Evolutionary conservation across 2,329 filamentous ascomycete species (phyloP).

Genomic region (Claviceps digitariae): DNA sequence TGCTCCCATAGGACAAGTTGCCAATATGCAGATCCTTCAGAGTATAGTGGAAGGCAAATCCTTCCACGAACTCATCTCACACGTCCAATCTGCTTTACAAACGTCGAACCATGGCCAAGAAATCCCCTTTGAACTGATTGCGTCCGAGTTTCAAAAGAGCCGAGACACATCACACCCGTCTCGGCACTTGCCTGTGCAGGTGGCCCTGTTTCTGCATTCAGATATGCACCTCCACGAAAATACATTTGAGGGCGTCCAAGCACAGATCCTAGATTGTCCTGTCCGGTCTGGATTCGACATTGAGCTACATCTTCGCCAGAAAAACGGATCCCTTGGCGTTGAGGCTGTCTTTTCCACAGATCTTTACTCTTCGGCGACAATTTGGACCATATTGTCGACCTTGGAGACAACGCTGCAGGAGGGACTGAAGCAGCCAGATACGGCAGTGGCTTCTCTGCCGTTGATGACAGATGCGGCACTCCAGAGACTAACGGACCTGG

Average conservation of each 20-base stretch:
- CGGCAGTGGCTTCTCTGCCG: neutral
- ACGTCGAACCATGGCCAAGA: neutral
- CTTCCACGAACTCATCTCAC: neutral
- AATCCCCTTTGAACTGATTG: neutral
- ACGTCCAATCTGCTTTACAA: neutral
- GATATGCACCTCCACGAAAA: neutral
- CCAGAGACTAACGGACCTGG: neutral
- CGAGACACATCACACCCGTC: neutral
- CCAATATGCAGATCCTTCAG: constrained; percentile 10
- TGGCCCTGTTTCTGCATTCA: neutral
- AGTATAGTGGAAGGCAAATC: neutral
- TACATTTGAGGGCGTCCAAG: neutral
- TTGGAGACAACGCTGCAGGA: neutral
- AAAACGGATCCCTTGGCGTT: neutral
- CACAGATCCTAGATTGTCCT: neutral
- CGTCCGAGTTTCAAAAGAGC: neutral
- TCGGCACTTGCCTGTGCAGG: neutral
- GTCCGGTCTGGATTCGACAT: neutral
- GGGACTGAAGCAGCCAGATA: neutral
- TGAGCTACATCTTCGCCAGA: neutral
- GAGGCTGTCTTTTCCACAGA: neutral
- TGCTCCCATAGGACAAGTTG: neutral
- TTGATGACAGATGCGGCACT: neutral
- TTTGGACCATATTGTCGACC: neutral
- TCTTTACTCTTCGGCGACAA: neutral